phyloP scores from a whole-genome alignment of 345 rosid species.

The Populus nigra region DNA sequence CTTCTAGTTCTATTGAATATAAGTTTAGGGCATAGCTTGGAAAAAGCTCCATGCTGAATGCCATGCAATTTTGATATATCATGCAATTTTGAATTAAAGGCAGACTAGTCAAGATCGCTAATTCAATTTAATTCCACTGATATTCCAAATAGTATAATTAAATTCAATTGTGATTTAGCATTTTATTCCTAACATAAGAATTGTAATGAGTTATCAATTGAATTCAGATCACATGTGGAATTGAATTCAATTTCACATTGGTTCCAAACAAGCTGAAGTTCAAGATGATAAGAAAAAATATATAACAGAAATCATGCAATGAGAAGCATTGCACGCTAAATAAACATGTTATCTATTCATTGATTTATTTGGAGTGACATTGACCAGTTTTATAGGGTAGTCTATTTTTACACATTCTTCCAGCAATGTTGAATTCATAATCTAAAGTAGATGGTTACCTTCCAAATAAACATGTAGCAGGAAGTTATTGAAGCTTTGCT shows the following conservation, averaged over 20 bases:
- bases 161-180: too few species aligned
- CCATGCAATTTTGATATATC: too few species aligned
- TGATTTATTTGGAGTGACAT: background rate
- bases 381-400: background rate
- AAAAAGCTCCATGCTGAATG: background rate
- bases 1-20: background rate
- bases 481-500: conserved; percentile 81
- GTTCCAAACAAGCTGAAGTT: background rate
- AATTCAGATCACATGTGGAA: too few species aligned
- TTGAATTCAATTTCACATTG: too few species aligned
- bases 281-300: background rate
- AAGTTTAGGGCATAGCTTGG: background rate
- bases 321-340: background rate
- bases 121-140: too few species aligned
- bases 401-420: background rate
- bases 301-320: background rate
- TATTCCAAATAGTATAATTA: too few species aligned
- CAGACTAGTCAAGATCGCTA: too few species aligned
- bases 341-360: background rate
- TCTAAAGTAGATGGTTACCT: conserved; percentile 45
- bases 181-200: too few species aligned
- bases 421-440: background rate
- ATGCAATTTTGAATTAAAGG: too few species aligned
- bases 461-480: conserved; percentile 96
- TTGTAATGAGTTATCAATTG: too few species aligned